Base-by-base conservation (phyloP, 2,329 filamentous ascomycete genomes). In the Ophiocordyceps camponoti-rufipedis region DNA sequence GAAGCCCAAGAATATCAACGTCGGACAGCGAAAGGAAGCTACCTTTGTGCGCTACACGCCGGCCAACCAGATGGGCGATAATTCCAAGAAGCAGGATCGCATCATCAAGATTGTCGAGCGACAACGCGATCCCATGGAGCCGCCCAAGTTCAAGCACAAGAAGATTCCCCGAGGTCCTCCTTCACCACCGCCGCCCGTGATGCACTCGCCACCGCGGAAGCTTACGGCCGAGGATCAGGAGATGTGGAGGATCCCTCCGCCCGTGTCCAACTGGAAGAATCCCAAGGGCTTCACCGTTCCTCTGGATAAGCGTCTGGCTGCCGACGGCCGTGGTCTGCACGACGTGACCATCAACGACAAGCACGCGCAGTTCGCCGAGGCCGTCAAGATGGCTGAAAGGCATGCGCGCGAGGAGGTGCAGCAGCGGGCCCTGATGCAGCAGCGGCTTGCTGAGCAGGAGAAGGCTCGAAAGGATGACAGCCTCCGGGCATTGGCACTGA, bases 201-300 rank as follows among this genome's bases (percentile, higher is more conserved):
- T 98, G 78, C 88, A 94, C 61, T 94, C 86, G 3, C 91, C 91
- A 13, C 88, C 91, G 0, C 73, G 91, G 50, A 98, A 96, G 58
- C 72, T 98, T 49, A 98, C 91, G 1, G 91, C 89, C 6, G 88
- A 94, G 60, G 91, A 98, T 55, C 89, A 96, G 62, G 91, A 96
- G 62, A 85, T 85, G 48, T 98, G 91, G 91, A 87, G 81, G 57
- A 95, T 78, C 39, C 74, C 71, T 0, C 87, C 89, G 2, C 85
- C 89, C 0, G 81, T 98, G 2, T 94, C 85, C 18, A 96, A 96
- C 62, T 98, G 91, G 91, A 98, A 98, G 74, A 98, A 98, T 61
- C 85, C 89, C 1, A 96, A 96, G 67, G 91, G 91, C 55, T 98
- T 94, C 58, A 98, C 91, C 0, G 85, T 98, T 1, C 86, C 91